phyloP scores from a whole-genome alignment of 108 stramenopile genomes.

The Schizochytrium sp. region DNA sequence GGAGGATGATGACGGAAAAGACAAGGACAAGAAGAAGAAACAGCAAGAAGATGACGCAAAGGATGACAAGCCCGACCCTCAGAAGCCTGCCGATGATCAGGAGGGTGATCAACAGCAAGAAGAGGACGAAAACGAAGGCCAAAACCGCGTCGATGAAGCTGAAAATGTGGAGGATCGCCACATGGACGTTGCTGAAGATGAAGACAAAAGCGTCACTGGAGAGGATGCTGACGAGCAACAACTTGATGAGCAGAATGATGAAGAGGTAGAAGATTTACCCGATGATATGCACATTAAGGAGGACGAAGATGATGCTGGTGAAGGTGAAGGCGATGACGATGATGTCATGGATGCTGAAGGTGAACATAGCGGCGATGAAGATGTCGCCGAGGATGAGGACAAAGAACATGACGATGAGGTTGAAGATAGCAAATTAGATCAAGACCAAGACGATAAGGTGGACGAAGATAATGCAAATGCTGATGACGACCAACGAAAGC shows the following conservation, averaged over 20 bases:
- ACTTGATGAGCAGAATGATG: conserved; percentile 74
- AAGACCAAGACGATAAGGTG: conserved; percentile 64
- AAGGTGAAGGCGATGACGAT: conserved; percentile 63
- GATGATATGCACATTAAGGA: conserved; percentile 35
- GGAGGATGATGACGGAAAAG: conserved; percentile 80
- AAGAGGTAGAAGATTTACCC: conserved; percentile 63
- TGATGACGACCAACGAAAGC: conserved; percentile 63
- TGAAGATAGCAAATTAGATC: neutral
- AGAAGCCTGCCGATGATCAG: conserved; percentile 73
- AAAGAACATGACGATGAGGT: conserved; percentile 62
- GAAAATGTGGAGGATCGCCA: conserved; percentile 81
- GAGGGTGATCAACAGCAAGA: conserved; percentile 68
- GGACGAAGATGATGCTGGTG: conserved; percentile 69
- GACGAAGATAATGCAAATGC: conserved; percentile 52
- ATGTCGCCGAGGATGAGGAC: neutral
- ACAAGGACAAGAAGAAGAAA: conserved; percentile 68
- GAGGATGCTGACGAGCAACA: conserved; percentile 75
- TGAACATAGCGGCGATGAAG: conserved; percentile 8
- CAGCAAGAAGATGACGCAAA: conserved; percentile 75
- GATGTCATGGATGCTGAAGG: conserved; percentile 69
- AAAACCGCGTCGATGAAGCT: conserved; percentile 55
- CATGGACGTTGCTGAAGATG: conserved; percentile 84
- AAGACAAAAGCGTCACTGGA: conserved; percentile 75
- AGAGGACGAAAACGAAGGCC: conserved; percentile 62
- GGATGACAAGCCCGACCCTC: conserved; percentile 71